phyloP scores from a whole-genome alignment of 1,139 yeast genomes.

The Protomyces lactucae-debilis region DNA sequence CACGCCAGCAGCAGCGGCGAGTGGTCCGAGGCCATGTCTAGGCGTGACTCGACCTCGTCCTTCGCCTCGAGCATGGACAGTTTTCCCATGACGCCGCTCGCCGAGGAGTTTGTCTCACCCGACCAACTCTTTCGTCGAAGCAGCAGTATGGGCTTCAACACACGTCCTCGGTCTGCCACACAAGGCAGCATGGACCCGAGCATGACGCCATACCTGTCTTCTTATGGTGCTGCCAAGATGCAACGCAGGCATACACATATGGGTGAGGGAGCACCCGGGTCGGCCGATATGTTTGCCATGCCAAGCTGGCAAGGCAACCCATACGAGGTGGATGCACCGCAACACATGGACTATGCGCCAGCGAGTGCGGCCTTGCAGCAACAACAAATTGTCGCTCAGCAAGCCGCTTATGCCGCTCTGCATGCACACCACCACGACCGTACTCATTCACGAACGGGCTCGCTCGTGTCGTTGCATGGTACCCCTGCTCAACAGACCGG shows the following conservation, averaged over 20 bases:
- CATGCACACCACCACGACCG: neutral
- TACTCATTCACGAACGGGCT: neutral
- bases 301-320: neutral
- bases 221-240: conserved; percentile 20
- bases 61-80: conserved; percentile 24
- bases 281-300: neutral
- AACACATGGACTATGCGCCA: neutral
- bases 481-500: neutral
- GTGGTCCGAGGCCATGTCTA: conserved; percentile 13
- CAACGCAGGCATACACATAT: conserved; percentile 22
- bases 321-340: neutral
- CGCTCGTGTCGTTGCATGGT: neutral
- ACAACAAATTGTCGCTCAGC: neutral
- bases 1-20: neutral
- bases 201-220: conserved; percentile 11
- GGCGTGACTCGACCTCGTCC: conserved; percentile 24
- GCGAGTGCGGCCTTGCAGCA: neutral
- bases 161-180: conserved; percentile 21
- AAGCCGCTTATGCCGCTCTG: neutral
- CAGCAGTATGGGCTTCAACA: neutral
- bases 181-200: conserved; percentile 13
- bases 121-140: conserved; percentile 11
- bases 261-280: neutral
- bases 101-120: conserved; percentile 17
- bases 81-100: conserved; percentile 24